These are phyloP conservation scores for Auriculariales sp. DNA, from an alignment of 768 basidiomycete genomes.

Conservation along the genomic window DNA sequence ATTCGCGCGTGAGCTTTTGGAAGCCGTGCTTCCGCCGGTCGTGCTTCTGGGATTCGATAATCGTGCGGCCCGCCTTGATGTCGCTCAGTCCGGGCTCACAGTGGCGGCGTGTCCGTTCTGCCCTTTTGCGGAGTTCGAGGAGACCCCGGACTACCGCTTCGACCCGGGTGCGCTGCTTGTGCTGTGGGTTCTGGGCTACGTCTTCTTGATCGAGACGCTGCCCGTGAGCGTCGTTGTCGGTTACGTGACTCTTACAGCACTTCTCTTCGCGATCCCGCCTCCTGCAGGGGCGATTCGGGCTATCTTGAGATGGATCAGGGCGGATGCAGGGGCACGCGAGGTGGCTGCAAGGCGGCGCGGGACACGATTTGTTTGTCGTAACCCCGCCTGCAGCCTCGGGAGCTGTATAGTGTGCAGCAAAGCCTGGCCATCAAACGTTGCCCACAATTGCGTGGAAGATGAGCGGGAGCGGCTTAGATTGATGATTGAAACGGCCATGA, in stretches of 20 bases:
- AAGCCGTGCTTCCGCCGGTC: background rate
- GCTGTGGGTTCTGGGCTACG: too few relatives aligned
- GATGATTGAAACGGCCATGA: slow-evolving; percentile 4
- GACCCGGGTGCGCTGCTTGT: too few relatives aligned
- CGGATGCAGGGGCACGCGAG: background rate
- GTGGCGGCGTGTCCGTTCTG: slow-evolving; percentile 7
- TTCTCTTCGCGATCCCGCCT: too few relatives aligned
- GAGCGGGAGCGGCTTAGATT: slow-evolving; percentile 2
- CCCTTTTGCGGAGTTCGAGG: slow-evolving; percentile 4
- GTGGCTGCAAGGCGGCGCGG: background rate
- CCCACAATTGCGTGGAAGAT: slow-evolving; percentile 5
- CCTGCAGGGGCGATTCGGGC: background rate
- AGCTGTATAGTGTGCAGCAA: slow-evolving; percentile 2
- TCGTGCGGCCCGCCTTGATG: background rate
- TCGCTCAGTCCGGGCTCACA: background rate
- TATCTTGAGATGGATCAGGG: background rate
- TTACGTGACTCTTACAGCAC: too few relatives aligned
- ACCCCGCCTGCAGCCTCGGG: background rate
- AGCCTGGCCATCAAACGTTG: slow-evolving; percentile 1
- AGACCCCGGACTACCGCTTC: background rate
- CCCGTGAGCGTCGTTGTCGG: too few relatives aligned
- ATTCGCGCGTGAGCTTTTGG: background rate
- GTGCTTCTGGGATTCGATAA: background rate
- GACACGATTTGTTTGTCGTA: background rate
- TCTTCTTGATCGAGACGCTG: too few relatives aligned